phyloP scores from a whole-genome alignment of 371 early-diverging fungal species.

The Zychaea mexicana region DNA sequence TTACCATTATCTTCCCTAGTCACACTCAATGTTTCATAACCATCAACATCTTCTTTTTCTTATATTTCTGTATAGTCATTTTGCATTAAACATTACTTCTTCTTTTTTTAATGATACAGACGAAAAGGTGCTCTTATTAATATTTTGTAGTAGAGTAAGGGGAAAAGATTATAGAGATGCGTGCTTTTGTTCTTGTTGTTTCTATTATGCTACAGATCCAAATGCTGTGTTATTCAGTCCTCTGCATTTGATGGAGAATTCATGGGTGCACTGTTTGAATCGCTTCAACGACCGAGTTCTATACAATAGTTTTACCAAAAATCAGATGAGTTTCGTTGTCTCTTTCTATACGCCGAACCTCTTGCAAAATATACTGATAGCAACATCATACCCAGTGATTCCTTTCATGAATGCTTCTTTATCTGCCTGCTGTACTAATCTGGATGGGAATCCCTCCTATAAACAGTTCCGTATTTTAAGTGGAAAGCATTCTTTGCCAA shows the following conservation, averaged over 20 bases:
- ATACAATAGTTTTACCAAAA: too few relatives aligned
- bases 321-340: not conserved
- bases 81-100: not conserved
- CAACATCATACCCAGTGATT: constrained; percentile 49
- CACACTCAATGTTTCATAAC: not conserved
- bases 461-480: not conserved
- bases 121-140: too few relatives aligned
- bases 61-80: not conserved
- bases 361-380: not conserved
- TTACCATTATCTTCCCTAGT: too few relatives aligned
- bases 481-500: not conserved
- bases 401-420: constrained; percentile 68
- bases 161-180: not conserved
- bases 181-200: not conserved
- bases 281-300: constrained; percentile 63
- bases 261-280: constrained; percentile 57
- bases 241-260: constrained; percentile 66
- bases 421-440: constrained; percentile 47
- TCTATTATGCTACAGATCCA: constrained; percentile 10
- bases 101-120: not conserved
- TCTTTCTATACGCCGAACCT: not conserved
- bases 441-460: constrained; percentile 69
- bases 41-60: not conserved
- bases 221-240: constrained; percentile 53
- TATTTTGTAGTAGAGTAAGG: not conserved